These are phyloP conservation scores for Neurospora discreta DNA, from an alignment of 495 filamentous ascomycete species.

Conservation along the genomic window DNA sequence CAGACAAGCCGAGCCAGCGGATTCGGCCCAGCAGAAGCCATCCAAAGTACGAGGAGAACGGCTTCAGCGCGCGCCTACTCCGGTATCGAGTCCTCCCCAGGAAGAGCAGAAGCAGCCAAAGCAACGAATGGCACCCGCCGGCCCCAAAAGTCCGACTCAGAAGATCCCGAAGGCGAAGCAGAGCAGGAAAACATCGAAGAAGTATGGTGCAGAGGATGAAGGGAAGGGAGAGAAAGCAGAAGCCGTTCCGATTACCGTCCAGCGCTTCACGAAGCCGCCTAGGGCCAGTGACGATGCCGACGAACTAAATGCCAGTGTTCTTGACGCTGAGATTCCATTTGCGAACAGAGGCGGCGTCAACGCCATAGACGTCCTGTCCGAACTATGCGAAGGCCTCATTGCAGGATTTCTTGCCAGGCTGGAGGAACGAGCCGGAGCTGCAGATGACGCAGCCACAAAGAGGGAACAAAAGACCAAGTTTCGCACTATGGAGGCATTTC, in stretches of 20 bases:
- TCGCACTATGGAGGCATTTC: slow-evolving; percentile 56
- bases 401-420: slow-evolving; percentile 38
- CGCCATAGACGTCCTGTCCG: slow-evolving; percentile 54
- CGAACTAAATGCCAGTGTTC: slow-evolving; percentile 19
- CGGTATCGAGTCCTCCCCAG: neutral
- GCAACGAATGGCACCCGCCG: slow-evolving; percentile 12
- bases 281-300: slow-evolving; percentile 9
- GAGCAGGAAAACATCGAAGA: slow-evolving; percentile 1
- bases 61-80: neutral
- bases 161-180: slow-evolving; percentile 4
- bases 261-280: slow-evolving; percentile 31
- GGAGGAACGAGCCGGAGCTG: slow-evolving; percentile 24
- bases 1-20: slow-evolving; percentile 14
- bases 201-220: slow-evolving; percentile 10
- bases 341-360: slow-evolving; percentile 55
- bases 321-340: slow-evolving; percentile 37
- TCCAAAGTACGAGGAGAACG: slow-evolving; percentile 8
- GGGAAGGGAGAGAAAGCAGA: slow-evolving; percentile 9
- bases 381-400: slow-evolving; percentile 59
- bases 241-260: slow-evolving; percentile 33
- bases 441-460: slow-evolving; percentile 28
- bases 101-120: neutral
- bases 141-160: slow-evolving; percentile 7
- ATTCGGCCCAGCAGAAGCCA: slow-evolving; percentile 28
- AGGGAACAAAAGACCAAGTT: slow-evolving; percentile 50